phyloP scores from a whole-genome alignment of 1,284 basidiomycete genomes.

The Hemileia vastatrix region DNA sequence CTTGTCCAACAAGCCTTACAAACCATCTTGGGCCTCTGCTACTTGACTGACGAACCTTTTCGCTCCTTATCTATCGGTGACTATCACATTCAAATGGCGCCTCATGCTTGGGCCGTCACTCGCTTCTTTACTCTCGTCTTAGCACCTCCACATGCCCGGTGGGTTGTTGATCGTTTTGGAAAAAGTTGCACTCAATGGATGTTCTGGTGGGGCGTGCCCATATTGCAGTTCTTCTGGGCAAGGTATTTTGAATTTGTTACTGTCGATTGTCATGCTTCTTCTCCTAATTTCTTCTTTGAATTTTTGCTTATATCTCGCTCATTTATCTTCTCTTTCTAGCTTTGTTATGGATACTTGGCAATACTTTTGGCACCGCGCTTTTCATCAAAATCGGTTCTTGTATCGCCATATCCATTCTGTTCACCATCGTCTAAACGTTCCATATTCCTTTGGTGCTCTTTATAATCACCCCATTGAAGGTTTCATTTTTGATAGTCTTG shows the following conservation, averaged over 20 bases:
- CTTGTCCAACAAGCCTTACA: constrained; percentile 76
- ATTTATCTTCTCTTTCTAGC: constrained; percentile 48
- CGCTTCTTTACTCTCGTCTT: constrained; percentile 9
- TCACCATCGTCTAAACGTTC: constrained; percentile 93
- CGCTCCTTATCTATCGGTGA: constrained; percentile 47
- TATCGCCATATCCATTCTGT: constrained; percentile 88
- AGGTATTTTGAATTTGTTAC: constrained; percentile 52
- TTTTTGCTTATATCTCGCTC: constrained; percentile 22
- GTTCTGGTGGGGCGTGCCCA: constrained; percentile 93
- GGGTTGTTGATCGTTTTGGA: constrained; percentile 49
- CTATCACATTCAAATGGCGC: constrained; percentile 47
- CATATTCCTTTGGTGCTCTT: constrained; percentile 90
- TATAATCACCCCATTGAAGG: constrained; percentile 98
- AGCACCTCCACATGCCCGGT: constrained; percentile 32
- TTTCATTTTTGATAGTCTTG: constrained; percentile 76
- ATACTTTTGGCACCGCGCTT: constrained; percentile 84
- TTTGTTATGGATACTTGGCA: constrained; percentile 97
- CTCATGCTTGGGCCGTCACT: constrained; percentile 6
- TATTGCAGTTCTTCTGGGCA: constrained; percentile 63
- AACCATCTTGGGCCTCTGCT: constrained; percentile 61
- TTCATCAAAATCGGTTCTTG: constrained; percentile 83
- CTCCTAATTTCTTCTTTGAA: constrained; percentile 1
- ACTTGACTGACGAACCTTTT: constrained; percentile 54
- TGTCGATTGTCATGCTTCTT: background rate
- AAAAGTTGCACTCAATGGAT: constrained; percentile 56